phyloP scores from a whole-genome alignment of 768 basidiomycete species.

The Butyriboletus loyo region DNA sequence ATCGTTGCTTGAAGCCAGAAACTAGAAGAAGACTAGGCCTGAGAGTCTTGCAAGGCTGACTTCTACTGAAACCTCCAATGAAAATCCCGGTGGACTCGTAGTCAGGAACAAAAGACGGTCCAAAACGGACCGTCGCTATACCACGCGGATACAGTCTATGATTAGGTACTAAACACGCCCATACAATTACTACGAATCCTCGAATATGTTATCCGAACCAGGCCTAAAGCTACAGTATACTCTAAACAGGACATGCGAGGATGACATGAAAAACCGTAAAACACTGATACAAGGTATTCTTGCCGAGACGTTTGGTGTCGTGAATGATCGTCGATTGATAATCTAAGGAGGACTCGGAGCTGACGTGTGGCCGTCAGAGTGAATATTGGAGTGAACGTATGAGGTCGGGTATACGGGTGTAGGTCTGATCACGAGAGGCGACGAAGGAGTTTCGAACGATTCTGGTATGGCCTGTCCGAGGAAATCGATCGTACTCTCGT shows the following conservation, averaged over 20 bases:
- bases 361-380: slow-evolving; percentile 3
- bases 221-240: slow-evolving; percentile 11
- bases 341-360: slow-evolving; percentile 1
- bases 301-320: neutral
- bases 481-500: neutral
- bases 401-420: slow-evolving; percentile 28
- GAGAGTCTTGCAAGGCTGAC: neutral
- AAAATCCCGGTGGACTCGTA: too few species aligned
- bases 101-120: too few species aligned
- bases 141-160: neutral
- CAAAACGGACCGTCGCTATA: too few species aligned
- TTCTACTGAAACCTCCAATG: neutral
- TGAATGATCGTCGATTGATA: neutral
- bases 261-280: slow-evolving; percentile 1
- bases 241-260: slow-evolving; percentile 10
- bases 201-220: neutral
- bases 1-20: slow-evolving; percentile 12
- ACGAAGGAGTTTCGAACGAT: slow-evolving; percentile 8
- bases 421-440: slow-evolving; percentile 27
- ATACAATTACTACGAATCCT: slow-evolving; percentile 2
- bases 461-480: neutral
- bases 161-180: slow-evolving; percentile 4
- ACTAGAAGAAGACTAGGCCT: neutral
- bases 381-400: slow-evolving; percentile 18
- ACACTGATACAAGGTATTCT: slow-evolving; percentile 5